Conservation (phyloP, 306 rosid species). For the Styphnolobium japonicum region DNA sequence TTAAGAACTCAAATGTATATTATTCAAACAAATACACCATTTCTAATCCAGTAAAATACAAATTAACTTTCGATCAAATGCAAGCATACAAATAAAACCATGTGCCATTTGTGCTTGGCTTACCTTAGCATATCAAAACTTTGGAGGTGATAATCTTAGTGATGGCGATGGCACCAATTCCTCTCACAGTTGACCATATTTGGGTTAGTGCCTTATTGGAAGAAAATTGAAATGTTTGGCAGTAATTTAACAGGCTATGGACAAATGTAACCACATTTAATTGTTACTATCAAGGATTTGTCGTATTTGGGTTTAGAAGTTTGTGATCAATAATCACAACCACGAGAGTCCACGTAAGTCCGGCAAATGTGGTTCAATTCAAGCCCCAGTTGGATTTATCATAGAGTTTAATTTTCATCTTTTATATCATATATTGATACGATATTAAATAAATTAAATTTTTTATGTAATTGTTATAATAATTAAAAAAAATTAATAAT, state of each 20-base stretch:
- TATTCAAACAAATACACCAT: no score
- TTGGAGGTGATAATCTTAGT: not conserved
- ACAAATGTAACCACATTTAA: not conserved
- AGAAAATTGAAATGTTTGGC: not conserved
- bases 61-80: not conserved
- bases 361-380: not conserved
- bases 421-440: no score
- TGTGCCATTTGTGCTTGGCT: not conserved
- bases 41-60: not conserved
- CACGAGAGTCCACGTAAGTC: not conserved
- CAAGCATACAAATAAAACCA: not conserved
- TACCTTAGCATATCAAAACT: not conserved
- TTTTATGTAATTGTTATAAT: no score
- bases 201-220: not conserved
- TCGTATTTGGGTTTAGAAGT: not conserved
- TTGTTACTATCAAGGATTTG: slow-evolving; percentile 6
- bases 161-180: not conserved
- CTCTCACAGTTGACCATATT: not conserved
- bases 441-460: no score
- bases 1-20: no score
- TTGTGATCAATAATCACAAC: not conserved
- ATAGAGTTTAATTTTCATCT: no score
- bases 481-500: no score
- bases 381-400: not conserved
- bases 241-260: not conserved